A percentile compares a stretch with the other conserved stretches of the same genome.
Evolutionary conservation across 371 early-diverging fungal genomes (phyloP).

Genomic region (Mortierella sp.): DNA sequence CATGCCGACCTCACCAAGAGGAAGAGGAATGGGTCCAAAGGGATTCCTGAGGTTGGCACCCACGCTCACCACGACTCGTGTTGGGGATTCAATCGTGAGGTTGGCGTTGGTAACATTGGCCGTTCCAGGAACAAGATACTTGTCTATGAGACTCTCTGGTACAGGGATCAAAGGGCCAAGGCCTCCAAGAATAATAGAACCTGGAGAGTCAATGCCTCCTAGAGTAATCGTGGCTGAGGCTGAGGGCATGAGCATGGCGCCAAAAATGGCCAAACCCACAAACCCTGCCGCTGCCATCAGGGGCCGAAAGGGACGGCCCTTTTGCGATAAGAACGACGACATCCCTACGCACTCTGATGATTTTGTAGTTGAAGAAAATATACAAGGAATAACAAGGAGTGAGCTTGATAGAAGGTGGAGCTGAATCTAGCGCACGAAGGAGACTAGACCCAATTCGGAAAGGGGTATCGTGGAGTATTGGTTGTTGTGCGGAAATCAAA

Average conservation of each 20-base stretch:
- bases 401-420: neutral
- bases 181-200: conserved; percentile 33
- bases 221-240: conserved; percentile 35
- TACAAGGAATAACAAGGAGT: neutral
- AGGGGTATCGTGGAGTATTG: too few relatives aligned
- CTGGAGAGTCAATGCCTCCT: conserved; percentile 23
- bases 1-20: conserved; percentile 33
- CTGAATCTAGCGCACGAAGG: neutral
- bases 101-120: conserved; percentile 28
- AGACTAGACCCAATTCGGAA: conserved; percentile 13
- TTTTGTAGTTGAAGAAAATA: neutral
- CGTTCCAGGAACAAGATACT: conserved; percentile 46
- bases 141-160: conserved; percentile 32
- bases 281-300: conserved; percentile 40
- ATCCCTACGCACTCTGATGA: neutral
- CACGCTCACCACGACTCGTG: conserved; percentile 24
- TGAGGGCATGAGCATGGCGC: conserved; percentile 29
- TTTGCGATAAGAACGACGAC: conserved; percentile 17
- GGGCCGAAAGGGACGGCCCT: conserved; percentile 21
- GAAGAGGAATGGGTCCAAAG: conserved; percentile 21
- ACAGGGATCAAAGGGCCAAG: conserved; percentile 36
- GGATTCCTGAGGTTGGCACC: conserved; percentile 34
- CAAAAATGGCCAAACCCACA: conserved; percentile 34
- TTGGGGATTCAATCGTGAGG: conserved; percentile 29
- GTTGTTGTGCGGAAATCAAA: conserved; percentile 1